Evolutionary conservation across 805 yeast genomes (phyloP).

Genomic region (Candida berthetii): DNA sequence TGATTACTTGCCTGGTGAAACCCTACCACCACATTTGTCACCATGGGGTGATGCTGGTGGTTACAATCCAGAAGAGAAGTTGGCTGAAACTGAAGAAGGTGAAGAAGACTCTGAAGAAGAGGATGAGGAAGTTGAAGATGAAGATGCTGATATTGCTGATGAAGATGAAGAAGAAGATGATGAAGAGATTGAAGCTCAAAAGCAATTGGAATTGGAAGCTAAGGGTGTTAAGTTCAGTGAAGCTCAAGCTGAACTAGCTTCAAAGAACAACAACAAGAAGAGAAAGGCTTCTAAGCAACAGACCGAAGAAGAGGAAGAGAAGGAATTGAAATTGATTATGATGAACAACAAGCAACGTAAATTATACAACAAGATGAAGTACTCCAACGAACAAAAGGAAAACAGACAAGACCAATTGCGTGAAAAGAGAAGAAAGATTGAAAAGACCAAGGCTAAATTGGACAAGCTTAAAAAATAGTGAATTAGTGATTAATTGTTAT

Average conservation of each 20-base stretch:
- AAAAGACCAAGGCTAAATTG: slow-evolving; percentile 34
- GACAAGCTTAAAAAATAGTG: slow-evolving; percentile 28
- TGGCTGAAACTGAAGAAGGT: slow-evolving; percentile 32
- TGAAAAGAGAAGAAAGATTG: slow-evolving; percentile 64
- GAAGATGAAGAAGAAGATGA: slow-evolving; percentile 52
- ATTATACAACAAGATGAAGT: slow-evolving; percentile 91
- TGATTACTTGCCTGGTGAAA: slow-evolving; percentile 88
- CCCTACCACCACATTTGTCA: slow-evolving; percentile 92
- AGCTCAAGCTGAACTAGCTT: slow-evolving; percentile 31
- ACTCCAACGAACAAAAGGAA: slow-evolving; percentile 80
- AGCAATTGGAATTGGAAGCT: slow-evolving; percentile 87
- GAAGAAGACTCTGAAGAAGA: slow-evolving; percentile 48
- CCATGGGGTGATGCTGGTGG: slow-evolving; percentile 98
- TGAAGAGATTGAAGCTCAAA: slow-evolving; percentile 56
- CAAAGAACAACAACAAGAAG: slow-evolving; percentile 29
- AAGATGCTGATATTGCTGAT: slow-evolving; percentile 35
- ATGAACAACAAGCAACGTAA: slow-evolving; percentile 96
- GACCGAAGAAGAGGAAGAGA: slow-evolving; percentile 62
- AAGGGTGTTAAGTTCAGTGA: slow-evolving; percentile 79
- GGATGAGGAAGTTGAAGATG: slow-evolving; percentile 48
- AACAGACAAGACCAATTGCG: slow-evolving; percentile 62
- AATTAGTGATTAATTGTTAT: neutral
- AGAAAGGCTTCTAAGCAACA: slow-evolving; percentile 28
- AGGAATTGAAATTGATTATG: slow-evolving; percentile 92
- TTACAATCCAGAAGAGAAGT: slow-evolving; percentile 71